Evolutionary conservation across 2,329 filamentous ascomycete genomes (phyloP).

Genomic region (Aspergillus intermedius): DNA sequence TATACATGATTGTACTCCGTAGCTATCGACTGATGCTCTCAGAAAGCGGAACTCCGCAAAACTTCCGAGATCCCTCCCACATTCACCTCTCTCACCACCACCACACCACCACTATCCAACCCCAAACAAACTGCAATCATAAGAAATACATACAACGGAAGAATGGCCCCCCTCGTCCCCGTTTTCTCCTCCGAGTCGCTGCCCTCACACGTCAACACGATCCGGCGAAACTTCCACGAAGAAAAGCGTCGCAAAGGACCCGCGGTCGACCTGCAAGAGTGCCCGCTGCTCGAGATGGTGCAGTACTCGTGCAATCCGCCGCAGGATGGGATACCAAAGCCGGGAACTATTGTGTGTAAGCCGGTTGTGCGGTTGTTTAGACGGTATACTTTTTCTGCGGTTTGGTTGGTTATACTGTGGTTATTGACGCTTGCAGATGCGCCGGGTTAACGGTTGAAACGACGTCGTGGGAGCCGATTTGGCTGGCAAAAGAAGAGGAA

Average conservation of each 20-base stretch:
- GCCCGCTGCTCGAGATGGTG: slow-evolving; percentile 52
- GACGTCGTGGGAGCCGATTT: slow-evolving; percentile 50
- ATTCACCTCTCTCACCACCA: neutral
- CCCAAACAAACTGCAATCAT: neutral
- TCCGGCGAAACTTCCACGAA: slow-evolving; percentile 36
- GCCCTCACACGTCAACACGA: slow-evolving; percentile 44
- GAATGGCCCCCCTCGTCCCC: slow-evolving; percentile 52
- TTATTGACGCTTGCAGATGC: slow-evolving; percentile 29
- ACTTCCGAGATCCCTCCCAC: neutral
- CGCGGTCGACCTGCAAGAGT: slow-evolving; percentile 48
- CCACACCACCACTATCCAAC: neutral
- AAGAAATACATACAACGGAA: neutral
- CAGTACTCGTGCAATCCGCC: slow-evolving; percentile 58
- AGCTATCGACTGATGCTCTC: neutral
- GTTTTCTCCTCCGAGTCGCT: slow-evolving; percentile 49
- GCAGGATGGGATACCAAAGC: slow-evolving; percentile 34
- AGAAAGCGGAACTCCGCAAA: neutral
- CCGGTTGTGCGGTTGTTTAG: slow-evolving; percentile 55
- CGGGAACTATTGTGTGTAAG: slow-evolving; percentile 46
- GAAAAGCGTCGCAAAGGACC: slow-evolving; percentile 47
- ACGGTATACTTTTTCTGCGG: slow-evolving; percentile 38
- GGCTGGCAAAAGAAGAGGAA: slow-evolving; percentile 22
- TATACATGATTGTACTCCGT: neutral
- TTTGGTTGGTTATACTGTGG: neutral
- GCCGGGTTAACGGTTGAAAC: slow-evolving; percentile 55